Conservation (phyloP, 768 basidiomycete genomes). For the Mycena venus region DNA sequence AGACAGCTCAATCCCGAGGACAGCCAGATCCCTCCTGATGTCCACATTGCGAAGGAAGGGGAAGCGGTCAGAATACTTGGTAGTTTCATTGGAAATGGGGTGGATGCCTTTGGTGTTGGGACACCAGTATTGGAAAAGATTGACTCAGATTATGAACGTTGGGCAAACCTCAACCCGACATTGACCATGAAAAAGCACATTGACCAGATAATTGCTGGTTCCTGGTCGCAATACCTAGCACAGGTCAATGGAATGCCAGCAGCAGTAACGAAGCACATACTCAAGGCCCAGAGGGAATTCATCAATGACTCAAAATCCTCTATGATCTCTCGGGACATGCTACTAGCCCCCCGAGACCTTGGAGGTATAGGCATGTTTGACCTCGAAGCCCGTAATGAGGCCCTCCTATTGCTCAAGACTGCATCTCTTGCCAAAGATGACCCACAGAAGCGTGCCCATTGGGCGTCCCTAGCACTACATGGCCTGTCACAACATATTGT, state of each 20-base stretch:
- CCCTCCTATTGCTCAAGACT: no score
- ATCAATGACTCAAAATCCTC: background rate
- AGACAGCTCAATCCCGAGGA: background rate
- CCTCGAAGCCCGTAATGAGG: background rate
- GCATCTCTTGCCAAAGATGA: no score
- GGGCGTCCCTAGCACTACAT: no score
- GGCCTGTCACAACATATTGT: no score
- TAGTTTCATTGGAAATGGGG: background rate
- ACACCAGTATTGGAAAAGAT: background rate
- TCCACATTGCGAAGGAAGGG: background rate
- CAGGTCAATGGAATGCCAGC: no score
- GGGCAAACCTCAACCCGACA: background rate
- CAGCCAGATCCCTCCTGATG: background rate
- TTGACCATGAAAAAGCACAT: background rate
- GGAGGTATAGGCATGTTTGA: background rate
- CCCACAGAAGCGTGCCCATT: no score
- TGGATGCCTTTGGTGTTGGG: background rate
- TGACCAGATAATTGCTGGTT: background rate
- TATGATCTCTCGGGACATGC: background rate
- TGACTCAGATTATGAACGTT: background rate
- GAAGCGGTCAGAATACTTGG: background rate
- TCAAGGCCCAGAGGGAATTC: no score
- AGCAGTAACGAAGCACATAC: no score
- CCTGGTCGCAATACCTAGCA: no score
- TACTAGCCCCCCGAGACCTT: background rate